A percentile compares a stretch with the other conserved stretches of the same genome.
These are phyloP conservation scores for Saccharomyces hybrid DNA, from an alignment of 1,139 yeast species.

Conservation along the genomic window DNA sequence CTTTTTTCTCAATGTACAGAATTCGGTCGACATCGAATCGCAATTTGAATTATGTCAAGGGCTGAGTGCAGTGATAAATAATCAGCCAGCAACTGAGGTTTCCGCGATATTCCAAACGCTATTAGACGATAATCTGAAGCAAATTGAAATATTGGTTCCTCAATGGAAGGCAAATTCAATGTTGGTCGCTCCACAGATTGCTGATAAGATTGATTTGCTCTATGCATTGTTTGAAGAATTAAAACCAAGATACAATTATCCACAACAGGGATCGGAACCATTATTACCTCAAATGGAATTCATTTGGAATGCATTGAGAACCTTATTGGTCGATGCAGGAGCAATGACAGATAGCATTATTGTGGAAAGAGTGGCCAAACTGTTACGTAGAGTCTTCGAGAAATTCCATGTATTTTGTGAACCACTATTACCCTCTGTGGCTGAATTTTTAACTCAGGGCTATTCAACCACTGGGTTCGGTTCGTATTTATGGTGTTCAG, in stretches of 20 bases:
- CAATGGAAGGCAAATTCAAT: constrained; percentile 26
- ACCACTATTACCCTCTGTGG: constrained; percentile 57
- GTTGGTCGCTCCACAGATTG: constrained; percentile 42
- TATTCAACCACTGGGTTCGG: constrained; percentile 66
- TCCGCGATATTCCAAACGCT: constrained; percentile 48
- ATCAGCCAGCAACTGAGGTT: constrained; percentile 42
- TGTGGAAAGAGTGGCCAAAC: constrained; percentile 66
- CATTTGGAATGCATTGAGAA: constrained; percentile 22
- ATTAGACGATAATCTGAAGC: constrained; percentile 56
- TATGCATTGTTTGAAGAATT: constrained; percentile 65
- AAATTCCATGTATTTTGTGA: constrained; percentile 45
- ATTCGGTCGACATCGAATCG: constrained; percentile 56
- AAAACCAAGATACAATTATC: constrained; percentile 35
- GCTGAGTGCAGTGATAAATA: constrained; percentile 70
- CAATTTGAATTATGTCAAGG: constrained; percentile 83
- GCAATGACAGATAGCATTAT: constrained; percentile 22
- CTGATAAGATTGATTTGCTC: constrained; percentile 70
- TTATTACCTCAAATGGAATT: constrained; percentile 22
- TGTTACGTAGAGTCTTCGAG: constrained; percentile 58
- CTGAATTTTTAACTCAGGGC: constrained; percentile 55
- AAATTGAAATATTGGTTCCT: constrained; percentile 33
- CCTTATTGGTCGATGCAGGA: constrained; percentile 19
- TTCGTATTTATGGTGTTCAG: constrained; percentile 87
- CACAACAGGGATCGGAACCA: constrained; percentile 28
- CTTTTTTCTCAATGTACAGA: constrained; percentile 60